phyloP scores from a whole-genome alignment of 2,329 filamentous ascomycete species.

The Xylaria sp. region DNA sequence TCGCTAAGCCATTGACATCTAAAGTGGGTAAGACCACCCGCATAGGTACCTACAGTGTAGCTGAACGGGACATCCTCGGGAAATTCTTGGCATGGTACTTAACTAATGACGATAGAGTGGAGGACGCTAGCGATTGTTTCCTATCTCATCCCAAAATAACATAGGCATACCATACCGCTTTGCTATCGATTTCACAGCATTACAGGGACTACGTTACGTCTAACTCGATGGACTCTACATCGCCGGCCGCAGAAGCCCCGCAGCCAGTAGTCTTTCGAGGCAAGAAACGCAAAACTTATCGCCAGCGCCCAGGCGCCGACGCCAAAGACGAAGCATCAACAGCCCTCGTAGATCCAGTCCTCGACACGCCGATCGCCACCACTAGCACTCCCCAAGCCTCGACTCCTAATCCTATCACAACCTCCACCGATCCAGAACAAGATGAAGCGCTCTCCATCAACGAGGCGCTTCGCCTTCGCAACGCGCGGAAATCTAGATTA shows the following conservation, averaged over 20 bases:
- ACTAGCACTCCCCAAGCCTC: conserved; percentile 1
- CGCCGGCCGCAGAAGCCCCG: conserved; percentile 35
- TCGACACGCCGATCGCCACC: conserved; percentile 23
- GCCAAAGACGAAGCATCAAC: conserved; percentile 40
- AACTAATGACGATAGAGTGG: conserved; percentile 17
- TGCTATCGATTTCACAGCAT: background rate
- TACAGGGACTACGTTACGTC: background rate
- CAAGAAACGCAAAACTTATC: conserved; percentile 71
- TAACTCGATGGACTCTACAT: conserved; percentile 34
- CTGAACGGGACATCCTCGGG: conserved; percentile 25
- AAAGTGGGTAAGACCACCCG: background rate
- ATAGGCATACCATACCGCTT: background rate
- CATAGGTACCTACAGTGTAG: no score
- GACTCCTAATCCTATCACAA: background rate
- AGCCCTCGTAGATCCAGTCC: conserved; percentile 18
- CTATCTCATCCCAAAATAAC: background rate
- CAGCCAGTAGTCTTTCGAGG: conserved; percentile 64
- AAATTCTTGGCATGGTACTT: background rate
- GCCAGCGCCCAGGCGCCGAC: conserved; percentile 61
- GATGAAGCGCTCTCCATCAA: conserved; percentile 58
- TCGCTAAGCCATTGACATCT: background rate
- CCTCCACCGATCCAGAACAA: conserved; percentile 41
- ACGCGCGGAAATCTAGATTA: conserved; percentile 60
- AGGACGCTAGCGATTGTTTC: background rate
- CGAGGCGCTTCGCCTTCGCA: conserved; percentile 64